phyloP scores from a whole-genome alignment of 768 basidiomycete genomes.

The Ramaria rubella region DNA sequence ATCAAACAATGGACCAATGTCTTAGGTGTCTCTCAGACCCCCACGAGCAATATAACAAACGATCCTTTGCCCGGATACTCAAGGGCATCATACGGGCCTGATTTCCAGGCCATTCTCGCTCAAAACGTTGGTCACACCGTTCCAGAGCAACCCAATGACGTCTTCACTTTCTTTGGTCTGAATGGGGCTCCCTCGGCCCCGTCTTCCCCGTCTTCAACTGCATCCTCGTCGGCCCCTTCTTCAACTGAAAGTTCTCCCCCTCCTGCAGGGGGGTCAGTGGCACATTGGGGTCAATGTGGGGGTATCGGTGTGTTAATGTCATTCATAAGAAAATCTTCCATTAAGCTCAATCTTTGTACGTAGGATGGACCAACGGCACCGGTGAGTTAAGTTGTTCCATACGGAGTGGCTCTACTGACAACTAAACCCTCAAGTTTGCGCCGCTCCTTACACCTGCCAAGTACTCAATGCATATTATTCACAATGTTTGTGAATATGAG shows the following conservation, averaged over 20 bases:
- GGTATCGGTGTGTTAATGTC: background rate
- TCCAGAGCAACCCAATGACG: slow-evolving; percentile 41
- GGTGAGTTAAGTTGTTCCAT: too few relatives aligned
- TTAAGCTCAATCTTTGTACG: background rate
- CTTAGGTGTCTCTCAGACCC: slow-evolving; percentile 38
- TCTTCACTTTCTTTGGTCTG: slow-evolving; percentile 40
- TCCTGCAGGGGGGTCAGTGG: background rate
- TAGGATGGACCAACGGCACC: slow-evolving; percentile 10
- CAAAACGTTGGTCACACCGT: slow-evolving; percentile 45
- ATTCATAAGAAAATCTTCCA: background rate
- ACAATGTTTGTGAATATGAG: too few relatives aligned
- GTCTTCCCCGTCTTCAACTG: slow-evolving; percentile 3
- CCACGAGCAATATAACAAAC: slow-evolving; percentile 33
- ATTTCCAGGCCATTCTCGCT: slow-evolving; percentile 45
- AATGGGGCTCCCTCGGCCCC: background rate
- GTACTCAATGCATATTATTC: background rate
- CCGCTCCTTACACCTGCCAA: slow-evolving; percentile 7
- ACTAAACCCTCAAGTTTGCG: too few relatives aligned
- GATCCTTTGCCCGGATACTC: slow-evolving; percentile 42
- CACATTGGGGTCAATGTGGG: slow-evolving; percentile 11
- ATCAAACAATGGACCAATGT: slow-evolving; percentile 54
- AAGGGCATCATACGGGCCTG: slow-evolving; percentile 41
- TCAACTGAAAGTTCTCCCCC: background rate
- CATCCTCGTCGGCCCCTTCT: background rate
- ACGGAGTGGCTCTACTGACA: too few relatives aligned